Evolutionary conservation across 306 rosid genomes (phyloP), one percentile per base, ranked within the genome.

Genomic region (Hippophae rhamnoides): DNA sequence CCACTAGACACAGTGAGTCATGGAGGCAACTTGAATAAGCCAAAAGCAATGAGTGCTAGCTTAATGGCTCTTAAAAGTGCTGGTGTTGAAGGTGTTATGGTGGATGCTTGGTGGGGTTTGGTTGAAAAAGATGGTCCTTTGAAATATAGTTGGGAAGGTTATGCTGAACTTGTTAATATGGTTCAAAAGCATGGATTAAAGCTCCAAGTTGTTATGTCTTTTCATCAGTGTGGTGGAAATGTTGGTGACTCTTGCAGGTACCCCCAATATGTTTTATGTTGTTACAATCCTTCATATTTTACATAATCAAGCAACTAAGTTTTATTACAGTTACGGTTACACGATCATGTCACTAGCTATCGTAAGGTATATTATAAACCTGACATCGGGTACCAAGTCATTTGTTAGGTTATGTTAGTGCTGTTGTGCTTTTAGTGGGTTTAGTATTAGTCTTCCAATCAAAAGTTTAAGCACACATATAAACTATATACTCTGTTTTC

Each of bases 61-160:
- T 76, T 90, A 81, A 85, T 79, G 98, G 98, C 98, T 1, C 38
- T 90, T 69, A 85, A 81, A 70, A 78, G 86, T 68, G 96, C 92
- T 0, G 95, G 92, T 9, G 95, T 81, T 9, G 96, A 90, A 64
- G 98, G 98, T 64, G 92, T 90, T 2, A 87, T 87, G 98, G 96
- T 87, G 61, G 98, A 90, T 66, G 98, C 77, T 64, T 90, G 98
- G 98, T 90, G 95, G 97, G 97, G 97, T 47, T 69, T 87, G 76
- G 97, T 90, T 48, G 96, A 90, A 73, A 83, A 71, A 74, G 95
- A 85, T 6, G 97, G 95, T 0, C 96, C 95, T 57, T 61, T 68
- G 27, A 74, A 71, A 43, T 90, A 90, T 60, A 78, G 87, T 18
- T 90, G 98, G 96, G 89, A 87, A 52, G 92, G 76, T n/a, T 90